Evolutionary conservation across 2,329 filamentous ascomycete genomes (phyloP), one percentile per base, ranked within the genome.

Genomic region (Colletotrichum ledebouriae): DNA sequence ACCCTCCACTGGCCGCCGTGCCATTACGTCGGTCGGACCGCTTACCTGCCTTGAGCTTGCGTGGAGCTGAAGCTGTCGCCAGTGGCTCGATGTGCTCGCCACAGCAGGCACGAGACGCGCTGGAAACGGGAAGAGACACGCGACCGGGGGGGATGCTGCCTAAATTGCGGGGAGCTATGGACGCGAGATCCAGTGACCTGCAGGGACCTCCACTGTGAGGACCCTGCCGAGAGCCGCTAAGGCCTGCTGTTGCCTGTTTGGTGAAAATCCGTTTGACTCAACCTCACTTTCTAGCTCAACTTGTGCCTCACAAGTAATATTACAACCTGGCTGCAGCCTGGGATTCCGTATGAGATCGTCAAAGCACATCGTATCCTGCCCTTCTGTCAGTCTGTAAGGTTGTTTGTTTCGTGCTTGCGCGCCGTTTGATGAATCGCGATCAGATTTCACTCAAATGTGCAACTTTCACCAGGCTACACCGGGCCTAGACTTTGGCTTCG

Each of bases 101-200:
- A 41, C 49, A 46, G 12, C 37, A 57, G 42, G 64, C 53, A 57
- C 34, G 52, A 70, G 60, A 69, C 68, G 61, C 69, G 69, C 57
- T 34, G 37, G 12, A 13, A 22, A 53, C 5, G 22, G 13, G 29
- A 15, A 37, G 22, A 53, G 41, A 66, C 66, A 33, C 66, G 61
- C 25, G 20, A 53, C 53, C 39, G 29, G 66, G 69, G 64, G 57
- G 60, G 39, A 10, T 70, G 57, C 63, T 71, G 69, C 69, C 69
- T 70, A 64, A 62, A 63, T 11, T 41, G 65, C 33, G 50, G 57
- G 37, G 50, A 39, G 20, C 17, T 22, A 25, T 65, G 17, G 57
- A 69, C 69, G 34, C 66, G 69, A 69, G 59, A 65, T 70, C 69
- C 46, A 58, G 66, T 69, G 69, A 69, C 53, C 61, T 59, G 37